Evolutionary conservation across 148 eudicot genomes (phyloP).

Genomic region (Chenopodium suecicum): DNA sequence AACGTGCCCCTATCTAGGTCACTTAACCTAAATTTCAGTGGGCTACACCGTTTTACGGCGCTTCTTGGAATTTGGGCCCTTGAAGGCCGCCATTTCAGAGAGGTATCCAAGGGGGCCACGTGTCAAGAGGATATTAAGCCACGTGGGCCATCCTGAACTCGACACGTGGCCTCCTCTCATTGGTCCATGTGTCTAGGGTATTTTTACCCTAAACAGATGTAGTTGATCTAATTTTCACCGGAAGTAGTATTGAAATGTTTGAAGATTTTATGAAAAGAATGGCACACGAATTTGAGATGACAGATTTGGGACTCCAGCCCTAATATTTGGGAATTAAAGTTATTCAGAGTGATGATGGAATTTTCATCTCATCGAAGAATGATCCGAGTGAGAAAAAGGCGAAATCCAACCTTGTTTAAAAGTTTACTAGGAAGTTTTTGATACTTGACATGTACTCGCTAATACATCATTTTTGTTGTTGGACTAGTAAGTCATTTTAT

Average conservation of each 20-base stretch:
- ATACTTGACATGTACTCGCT: neutral
- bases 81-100: too few species aligned
- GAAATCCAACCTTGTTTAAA: neutral
- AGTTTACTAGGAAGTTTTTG: slow-evolving; percentile 1
- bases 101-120: too few species aligned
- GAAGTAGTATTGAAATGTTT: neutral
- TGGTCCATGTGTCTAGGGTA: too few species aligned
- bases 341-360: neutral
- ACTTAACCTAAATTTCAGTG: too few species aligned
- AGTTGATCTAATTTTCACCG: neutral
- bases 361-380: neutral
- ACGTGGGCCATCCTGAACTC: too few species aligned
- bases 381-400: neutral
- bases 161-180: too few species aligned
- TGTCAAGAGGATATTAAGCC: too few species aligned
- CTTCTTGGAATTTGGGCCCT: too few species aligned
- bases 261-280: neutral
- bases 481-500: neutral
- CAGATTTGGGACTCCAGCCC: neutral
- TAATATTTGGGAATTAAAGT: neutral
- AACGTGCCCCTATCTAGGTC: too few species aligned
- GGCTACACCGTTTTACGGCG: too few species aligned
- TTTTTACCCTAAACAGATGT: neutral
- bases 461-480: neutral
- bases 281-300: neutral